Conservation (phyloP, 2,329 filamentous ascomycete genomes). For the Madurella fahalii region DNA sequence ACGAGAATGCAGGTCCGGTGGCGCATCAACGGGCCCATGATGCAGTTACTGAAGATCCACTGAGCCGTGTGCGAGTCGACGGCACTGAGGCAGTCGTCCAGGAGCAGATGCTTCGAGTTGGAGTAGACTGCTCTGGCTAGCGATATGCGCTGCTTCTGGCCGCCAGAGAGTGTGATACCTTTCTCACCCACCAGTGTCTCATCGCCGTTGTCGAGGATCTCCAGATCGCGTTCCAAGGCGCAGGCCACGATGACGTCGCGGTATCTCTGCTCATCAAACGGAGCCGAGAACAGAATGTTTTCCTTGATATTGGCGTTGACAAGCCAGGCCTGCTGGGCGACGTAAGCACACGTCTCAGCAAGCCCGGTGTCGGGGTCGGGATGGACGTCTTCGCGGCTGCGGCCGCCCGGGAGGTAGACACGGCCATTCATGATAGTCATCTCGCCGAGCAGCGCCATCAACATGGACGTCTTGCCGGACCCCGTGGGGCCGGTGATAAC, state of each 20-base stretch:
- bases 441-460: slow-evolving; percentile 94
- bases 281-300: slow-evolving; percentile 87
- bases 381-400: slow-evolving; percentile 78
- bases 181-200: slow-evolving; percentile 95
- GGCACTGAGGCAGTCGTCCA: slow-evolving; percentile 93
- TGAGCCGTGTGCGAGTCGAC: slow-evolving; percentile 97
- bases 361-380: slow-evolving; percentile 79
- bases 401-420: slow-evolving; percentile 80
- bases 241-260: slow-evolving; percentile 85
- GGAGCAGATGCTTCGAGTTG: slow-evolving; percentile 80
- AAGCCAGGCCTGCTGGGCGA: slow-evolving; percentile 94
- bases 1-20: slow-evolving; percentile 90
- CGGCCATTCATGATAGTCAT: slow-evolving; percentile 82
- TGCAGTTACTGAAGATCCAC: slow-evolving; percentile 94
- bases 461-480: slow-evolving; percentile 88
- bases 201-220: slow-evolving; percentile 89
- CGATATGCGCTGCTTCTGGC: slow-evolving; percentile 96
- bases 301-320: slow-evolving; percentile 94
- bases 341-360: slow-evolving; percentile 90
- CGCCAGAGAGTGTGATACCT: slow-evolving; percentile 91
- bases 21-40: slow-evolving; percentile 84
- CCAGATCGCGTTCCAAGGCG: slow-evolving; percentile 82
- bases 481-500: slow-evolving; percentile 91
- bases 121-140: slow-evolving; percentile 97
- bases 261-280: slow-evolving; percentile 78